Conservation (phyloP, 495 filamentous ascomycete genomes). For the Penicillium lividum region DNA sequence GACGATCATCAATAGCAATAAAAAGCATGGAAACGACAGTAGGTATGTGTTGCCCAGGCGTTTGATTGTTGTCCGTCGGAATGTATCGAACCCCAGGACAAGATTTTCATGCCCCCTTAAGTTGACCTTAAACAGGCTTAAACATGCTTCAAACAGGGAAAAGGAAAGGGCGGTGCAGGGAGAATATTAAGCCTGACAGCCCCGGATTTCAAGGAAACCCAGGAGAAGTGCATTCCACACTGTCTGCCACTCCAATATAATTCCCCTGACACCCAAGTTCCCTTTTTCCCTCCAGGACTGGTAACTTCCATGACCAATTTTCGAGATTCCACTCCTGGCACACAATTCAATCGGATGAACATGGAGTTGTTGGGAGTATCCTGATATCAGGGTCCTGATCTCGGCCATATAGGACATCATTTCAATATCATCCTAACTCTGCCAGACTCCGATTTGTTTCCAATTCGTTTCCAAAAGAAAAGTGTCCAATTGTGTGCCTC, state of each 20-base stretch:
- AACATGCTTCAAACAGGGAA: not conserved
- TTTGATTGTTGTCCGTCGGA: conserved; percentile 18
- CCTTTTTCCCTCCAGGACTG: conserved; percentile 9
- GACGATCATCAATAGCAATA: conserved; percentile 1
- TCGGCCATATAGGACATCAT: not conserved
- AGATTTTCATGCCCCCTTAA: conserved; percentile 23
- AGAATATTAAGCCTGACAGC: conserved; percentile 16
- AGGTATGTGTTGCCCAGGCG: conserved; percentile 32
- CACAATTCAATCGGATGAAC: not conserved
- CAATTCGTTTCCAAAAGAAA: not conserved
- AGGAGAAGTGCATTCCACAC: conserved; percentile 20
- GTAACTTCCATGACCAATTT: not conserved
- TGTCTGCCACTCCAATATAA: conserved; percentile 15
- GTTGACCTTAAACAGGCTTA: conserved; percentile 3
- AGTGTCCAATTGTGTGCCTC: not conserved
- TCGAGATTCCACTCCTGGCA: not conserved
- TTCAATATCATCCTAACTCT: not conserved
- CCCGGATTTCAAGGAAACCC: conserved; percentile 3
- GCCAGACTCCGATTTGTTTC: not conserved
- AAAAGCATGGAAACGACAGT: conserved; percentile 3
- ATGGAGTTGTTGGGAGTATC: not conserved
- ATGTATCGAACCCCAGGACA: conserved; percentile 20
- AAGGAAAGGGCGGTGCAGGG: conserved; percentile 13
- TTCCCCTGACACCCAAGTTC: conserved; percentile 3
- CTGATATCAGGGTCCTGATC: not conserved